Conservation (phyloP, 495 filamentous ascomycete species). For the Talaromyces wortmannii region DNA sequence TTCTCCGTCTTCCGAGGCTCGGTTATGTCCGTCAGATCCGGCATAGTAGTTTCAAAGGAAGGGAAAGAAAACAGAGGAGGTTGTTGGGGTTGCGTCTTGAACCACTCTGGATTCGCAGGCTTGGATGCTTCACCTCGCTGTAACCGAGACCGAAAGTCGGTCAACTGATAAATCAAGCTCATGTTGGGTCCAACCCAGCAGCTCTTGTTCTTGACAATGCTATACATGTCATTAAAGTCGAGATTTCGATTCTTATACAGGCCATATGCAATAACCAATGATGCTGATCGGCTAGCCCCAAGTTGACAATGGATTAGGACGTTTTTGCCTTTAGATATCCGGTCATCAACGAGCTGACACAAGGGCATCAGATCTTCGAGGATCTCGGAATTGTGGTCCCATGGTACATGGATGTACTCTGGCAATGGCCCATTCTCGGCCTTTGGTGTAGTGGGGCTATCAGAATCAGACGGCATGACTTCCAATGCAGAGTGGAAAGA, state of each 20-base stretch:
- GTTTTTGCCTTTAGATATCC: slow-evolving; percentile 71
- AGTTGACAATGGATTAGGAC: slow-evolving; percentile 94
- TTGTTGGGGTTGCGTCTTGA: slow-evolving; percentile 25
- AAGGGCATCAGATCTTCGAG: slow-evolving; percentile 74
- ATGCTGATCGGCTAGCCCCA: slow-evolving; percentile 93
- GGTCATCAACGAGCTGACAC: slow-evolving; percentile 81
- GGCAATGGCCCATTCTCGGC: slow-evolving; percentile 44
- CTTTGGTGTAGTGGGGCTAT: slow-evolving; percentile 52
- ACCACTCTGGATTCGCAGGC: slow-evolving; percentile 29
- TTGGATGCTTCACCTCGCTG: slow-evolving; percentile 36
- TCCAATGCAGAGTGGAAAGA: slow-evolving; percentile 74
- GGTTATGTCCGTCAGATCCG: background rate
- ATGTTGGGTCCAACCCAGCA: slow-evolving; percentile 98
- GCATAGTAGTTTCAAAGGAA: background rate
- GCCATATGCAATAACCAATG: slow-evolving; percentile 92
- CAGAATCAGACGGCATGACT: slow-evolving; percentile 18
- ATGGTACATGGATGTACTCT: slow-evolving; percentile 92
- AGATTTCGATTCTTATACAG: slow-evolving; percentile 83
- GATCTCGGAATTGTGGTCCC: slow-evolving; percentile 98
- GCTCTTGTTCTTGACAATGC: slow-evolving; percentile 81
- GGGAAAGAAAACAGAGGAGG: background rate
- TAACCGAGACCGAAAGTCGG: slow-evolving; percentile 62
- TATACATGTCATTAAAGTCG: slow-evolving; percentile 89
- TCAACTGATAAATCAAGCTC: slow-evolving; percentile 94
- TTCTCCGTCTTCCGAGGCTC: background rate